These are phyloP conservation scores for Tetrahymena thermophila DNA, from an alignment of 73 alveolate species.

Conservation along the genomic window DNA sequence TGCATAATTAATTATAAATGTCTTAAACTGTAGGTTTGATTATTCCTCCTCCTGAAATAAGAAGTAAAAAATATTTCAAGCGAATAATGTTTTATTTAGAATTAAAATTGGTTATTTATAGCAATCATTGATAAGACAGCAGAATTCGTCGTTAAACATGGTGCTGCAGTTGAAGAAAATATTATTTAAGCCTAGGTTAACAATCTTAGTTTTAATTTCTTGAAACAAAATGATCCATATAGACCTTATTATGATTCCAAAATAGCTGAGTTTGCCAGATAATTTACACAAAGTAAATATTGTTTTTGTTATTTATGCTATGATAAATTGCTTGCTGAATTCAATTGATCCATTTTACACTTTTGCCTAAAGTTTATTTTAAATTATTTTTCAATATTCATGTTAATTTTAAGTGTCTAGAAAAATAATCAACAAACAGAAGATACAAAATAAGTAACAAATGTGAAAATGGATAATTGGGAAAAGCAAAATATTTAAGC, in stretches of 20 bases:
- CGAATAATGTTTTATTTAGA: not conserved
- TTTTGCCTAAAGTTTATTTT: not conserved
- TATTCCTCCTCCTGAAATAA: constrained; percentile 40
- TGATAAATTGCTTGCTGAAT: not conserved
- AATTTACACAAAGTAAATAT: constrained; percentile 11
- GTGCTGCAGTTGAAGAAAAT: constrained; percentile 55
- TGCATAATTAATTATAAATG: constrained; percentile 4
- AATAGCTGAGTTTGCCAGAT: constrained; percentile 52
- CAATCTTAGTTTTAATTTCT: constrained; percentile 65
- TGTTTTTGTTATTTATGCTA: not conserved
- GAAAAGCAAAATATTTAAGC: not conserved
- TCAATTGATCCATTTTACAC: not conserved
- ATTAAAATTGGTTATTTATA: not conserved
- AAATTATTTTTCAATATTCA: too few relatives aligned
- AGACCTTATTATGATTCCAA: constrained; percentile 67
- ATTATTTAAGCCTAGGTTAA: constrained; percentile 52
- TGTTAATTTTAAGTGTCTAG: not conserved
- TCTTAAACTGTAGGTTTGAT: constrained; percentile 24
- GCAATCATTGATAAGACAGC: constrained; percentile 75
- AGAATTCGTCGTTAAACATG: constrained; percentile 71
- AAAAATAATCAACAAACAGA: not conserved
- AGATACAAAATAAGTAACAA: not conserved
- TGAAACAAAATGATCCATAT: constrained; percentile 66
- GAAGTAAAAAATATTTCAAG: not conserved
- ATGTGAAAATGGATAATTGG: not conserved